Conservation (phyloP, 495 filamentous ascomycete genomes). For the Neurospora sp. region DNA sequence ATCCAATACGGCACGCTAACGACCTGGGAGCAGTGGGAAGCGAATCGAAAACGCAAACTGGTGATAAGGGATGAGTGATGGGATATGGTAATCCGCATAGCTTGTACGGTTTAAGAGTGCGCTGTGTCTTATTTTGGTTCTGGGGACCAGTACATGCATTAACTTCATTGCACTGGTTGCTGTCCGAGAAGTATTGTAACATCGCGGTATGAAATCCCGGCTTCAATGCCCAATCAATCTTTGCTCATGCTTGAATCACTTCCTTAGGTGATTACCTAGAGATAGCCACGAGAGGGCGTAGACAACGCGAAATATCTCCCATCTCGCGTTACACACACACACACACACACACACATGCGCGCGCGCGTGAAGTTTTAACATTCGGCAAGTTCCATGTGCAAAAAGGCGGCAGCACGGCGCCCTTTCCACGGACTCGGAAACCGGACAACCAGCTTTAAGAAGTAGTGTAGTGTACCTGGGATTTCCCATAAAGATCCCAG, state of each 20-base stretch:
- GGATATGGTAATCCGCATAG: neutral
- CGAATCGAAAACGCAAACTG: neutral
- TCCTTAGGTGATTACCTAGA: neutral
- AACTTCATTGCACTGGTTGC: neutral
- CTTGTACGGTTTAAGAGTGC: neutral
- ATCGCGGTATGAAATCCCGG: neutral
- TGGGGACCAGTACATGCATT: neutral
- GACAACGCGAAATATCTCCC: neutral
- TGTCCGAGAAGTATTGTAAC: neutral
- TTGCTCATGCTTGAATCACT: neutral
- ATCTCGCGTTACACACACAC: neutral
- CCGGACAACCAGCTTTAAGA: no score
- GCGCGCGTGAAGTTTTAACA: neutral
- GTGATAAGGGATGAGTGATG: neutral
- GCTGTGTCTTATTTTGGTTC: neutral
- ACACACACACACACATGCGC: no score
- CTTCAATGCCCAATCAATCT: neutral
- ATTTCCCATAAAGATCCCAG: neutral
- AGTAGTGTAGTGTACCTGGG: no score
- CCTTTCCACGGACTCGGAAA: neutral
- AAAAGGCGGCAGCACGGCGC: neutral
- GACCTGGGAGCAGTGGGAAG: neutral
- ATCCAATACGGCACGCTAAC: neutral
- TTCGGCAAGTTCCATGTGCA: neutral
- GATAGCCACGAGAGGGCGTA: neutral